Base-by-base conservation (phyloP, 805 yeast species). In the Metschnikowia hibisci region DNA sequence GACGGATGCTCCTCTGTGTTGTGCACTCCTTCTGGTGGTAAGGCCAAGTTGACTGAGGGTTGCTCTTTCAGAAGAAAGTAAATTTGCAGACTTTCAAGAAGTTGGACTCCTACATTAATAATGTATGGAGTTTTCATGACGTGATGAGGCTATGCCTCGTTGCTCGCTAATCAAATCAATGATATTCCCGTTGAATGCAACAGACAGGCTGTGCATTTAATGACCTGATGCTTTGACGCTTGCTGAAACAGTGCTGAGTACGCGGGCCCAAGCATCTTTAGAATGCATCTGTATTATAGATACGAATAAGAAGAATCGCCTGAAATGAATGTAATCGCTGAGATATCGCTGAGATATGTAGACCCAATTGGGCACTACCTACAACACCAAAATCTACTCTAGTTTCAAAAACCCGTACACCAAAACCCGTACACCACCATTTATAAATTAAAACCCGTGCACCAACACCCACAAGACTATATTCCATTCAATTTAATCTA, bases 1-100 rank as follows among this genome's bases (percentile, higher is more conserved):
- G 98, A 95, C 69, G 82, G 95, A 45, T 93, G 99, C 80, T 84
- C 98, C 60, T 88, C 96, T 59, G 97, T 93, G 57, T 85, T 93
- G 70, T 90, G 98, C 79, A 84, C 93, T 68, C 99, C 99, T 72
- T 86, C 97, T 60, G 99, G 99, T 82, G 99, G 99, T 81, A 93
- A 93, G 83, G 97, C 98, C 69, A 89, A 85, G 78, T 83, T 93
- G 73, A 89, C 98, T 63, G 99, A 95, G 80, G 99, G 99, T 76
- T 87, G 95, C 71, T 93, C 99, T 66, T 93, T 89, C 93, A 89
- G 98, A 85, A 87, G 88, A 79, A 93, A 91, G 88, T 91, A 87
- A 84, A 14, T 6, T 4, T 8, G 14, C 14, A 29, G 32, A 29
- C 16, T 7, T 27, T 27, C 12, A 32, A 16, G n/a, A 32, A 20